A percentile compares a stretch with the other conserved stretches of the same genome.
Evolutionary conservation across 805 yeast genomes (phyloP).

Genomic region (Candida rishiriensis): DNA sequence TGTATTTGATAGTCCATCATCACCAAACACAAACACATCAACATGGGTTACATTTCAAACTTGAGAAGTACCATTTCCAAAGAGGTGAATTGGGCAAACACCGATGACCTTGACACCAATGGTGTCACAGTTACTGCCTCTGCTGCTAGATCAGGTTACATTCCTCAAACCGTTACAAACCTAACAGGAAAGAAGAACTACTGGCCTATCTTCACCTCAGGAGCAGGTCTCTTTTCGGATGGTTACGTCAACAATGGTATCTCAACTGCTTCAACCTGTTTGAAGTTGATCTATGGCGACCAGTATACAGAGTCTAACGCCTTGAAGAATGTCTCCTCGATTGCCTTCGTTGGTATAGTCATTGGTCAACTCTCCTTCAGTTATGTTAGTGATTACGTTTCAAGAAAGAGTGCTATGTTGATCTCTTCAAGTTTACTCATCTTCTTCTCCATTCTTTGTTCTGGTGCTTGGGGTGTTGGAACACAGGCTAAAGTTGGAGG

Average conservation of each 20-base stretch:
- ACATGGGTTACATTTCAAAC: too few relatives aligned
- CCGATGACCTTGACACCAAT: neutral
- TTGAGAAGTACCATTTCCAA: too few relatives aligned
- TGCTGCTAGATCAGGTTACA: conserved; percentile 16
- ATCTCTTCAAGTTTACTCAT: conserved; percentile 71
- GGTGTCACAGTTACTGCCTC: neutral
- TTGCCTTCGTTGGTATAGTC: conserved; percentile 90
- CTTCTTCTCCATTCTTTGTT: conserved; percentile 68
- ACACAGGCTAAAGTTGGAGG: conserved; percentile 34
- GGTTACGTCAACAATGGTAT: conserved; percentile 89
- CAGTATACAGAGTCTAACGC: conserved; percentile 63
- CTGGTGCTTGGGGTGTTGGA: conserved; percentile 84
- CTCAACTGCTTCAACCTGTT: conserved; percentile 69
- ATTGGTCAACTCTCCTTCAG: conserved; percentile 84
- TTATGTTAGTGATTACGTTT: conserved; percentile 68
- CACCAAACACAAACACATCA: too few relatives aligned
- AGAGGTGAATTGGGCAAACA: too few relatives aligned
- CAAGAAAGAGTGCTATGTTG: conserved; percentile 82
- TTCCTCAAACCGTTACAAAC: conserved; percentile 23
- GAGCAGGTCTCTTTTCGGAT: conserved; percentile 91
- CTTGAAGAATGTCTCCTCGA: conserved; percentile 73
- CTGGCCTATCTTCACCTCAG: conserved; percentile 77
- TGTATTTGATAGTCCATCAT: too few relatives aligned
- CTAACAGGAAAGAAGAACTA: conserved; percentile 23
- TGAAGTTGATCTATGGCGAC: conserved; percentile 59